phyloP scores from a whole-genome alignment of 306 rosid genomes.

The Malus orientalis region DNA sequence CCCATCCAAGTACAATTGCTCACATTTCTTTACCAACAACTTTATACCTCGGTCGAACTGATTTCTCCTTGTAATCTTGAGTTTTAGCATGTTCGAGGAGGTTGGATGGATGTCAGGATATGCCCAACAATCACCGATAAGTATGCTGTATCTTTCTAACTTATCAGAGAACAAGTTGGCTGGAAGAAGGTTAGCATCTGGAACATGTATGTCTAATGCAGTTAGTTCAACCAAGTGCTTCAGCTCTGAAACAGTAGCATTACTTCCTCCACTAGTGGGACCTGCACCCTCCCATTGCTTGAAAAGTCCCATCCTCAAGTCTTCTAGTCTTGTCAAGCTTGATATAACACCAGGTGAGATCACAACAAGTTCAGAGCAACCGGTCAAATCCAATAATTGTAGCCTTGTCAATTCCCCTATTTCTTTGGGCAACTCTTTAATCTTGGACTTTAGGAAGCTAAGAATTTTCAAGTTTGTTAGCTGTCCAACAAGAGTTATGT shows the following conservation, averaged over 20 bases:
- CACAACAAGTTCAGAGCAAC: neutral
- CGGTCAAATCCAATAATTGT: neutral
- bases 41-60: slow-evolving; percentile 21
- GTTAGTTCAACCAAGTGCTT: neutral
- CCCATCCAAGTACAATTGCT: slow-evolving; percentile 37
- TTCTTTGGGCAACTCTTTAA: neutral
- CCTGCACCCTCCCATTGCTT: neutral
- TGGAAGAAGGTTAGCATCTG: neutral
- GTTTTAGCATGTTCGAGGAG: slow-evolving; percentile 14
- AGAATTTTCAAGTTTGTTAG: neutral
- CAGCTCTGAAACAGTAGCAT: slow-evolving; percentile 12
- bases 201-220: neutral
- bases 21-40: slow-evolving; percentile 18
- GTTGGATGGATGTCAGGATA: rapidly evolving
- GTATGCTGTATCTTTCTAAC: neutral
- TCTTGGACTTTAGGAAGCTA: neutral
- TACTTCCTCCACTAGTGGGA: neutral
- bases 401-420: neutral
- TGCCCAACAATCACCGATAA: neutral
- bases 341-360: neutral
- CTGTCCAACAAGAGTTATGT: neutral
- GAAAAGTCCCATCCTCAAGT: neutral
- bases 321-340: slow-evolving; percentile 8
- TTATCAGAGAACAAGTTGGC: neutral
- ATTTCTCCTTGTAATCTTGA: slow-evolving; percentile 4